Evolutionary conservation across 2,329 filamentous ascomycete species (phyloP).

Genomic region (Neofusicoccum cordaticola): DNA sequence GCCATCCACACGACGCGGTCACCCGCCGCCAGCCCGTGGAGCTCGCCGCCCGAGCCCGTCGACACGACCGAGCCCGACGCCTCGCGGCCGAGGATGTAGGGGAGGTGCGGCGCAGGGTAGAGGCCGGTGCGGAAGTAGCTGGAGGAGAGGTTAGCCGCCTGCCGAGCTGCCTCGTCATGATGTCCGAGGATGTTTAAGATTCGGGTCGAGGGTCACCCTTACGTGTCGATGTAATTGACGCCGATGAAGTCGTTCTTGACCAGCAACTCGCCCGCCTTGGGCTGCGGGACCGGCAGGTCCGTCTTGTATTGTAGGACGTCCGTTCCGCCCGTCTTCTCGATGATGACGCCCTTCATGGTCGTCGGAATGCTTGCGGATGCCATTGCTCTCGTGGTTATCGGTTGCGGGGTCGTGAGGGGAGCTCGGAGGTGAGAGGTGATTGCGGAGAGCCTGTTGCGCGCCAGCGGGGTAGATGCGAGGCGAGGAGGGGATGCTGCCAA

Average conservation of each 20-base stretch:
- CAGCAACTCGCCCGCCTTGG: slow-evolving; percentile 68
- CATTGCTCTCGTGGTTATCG: slow-evolving; percentile 29
- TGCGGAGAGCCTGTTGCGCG: background rate
- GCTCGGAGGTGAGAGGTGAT: slow-evolving; percentile 3
- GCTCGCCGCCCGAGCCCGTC: slow-evolving; percentile 62
- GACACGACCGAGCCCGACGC: slow-evolving; percentile 68
- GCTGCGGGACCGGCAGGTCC: slow-evolving; percentile 67
- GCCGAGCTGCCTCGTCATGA: background rate
- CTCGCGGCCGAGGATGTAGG: slow-evolving; percentile 77
- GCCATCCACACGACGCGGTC: slow-evolving; percentile 70
- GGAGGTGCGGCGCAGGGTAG: slow-evolving; percentile 66
- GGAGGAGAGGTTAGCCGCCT: background rate
- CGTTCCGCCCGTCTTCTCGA: slow-evolving; percentile 68
- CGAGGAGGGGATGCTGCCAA: background rate
- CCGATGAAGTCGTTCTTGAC: slow-evolving; percentile 78
- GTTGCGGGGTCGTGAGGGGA: background rate
- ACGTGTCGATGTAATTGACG: slow-evolving; percentile 87
- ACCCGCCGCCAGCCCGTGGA: slow-evolving; percentile 64
- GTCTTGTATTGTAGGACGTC: slow-evolving; percentile 71
- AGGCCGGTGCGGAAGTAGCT: slow-evolving; percentile 83
- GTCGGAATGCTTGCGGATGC: slow-evolving; percentile 54
- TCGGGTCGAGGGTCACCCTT: slow-evolving; percentile 22
- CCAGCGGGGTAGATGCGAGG: background rate
- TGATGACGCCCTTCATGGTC: slow-evolving; percentile 70
- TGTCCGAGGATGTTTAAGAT: background rate